Evolutionary conservation across 2,329 filamentous ascomycete genomes (phyloP).

Genomic region (Boeremia lycopersici): DNA sequence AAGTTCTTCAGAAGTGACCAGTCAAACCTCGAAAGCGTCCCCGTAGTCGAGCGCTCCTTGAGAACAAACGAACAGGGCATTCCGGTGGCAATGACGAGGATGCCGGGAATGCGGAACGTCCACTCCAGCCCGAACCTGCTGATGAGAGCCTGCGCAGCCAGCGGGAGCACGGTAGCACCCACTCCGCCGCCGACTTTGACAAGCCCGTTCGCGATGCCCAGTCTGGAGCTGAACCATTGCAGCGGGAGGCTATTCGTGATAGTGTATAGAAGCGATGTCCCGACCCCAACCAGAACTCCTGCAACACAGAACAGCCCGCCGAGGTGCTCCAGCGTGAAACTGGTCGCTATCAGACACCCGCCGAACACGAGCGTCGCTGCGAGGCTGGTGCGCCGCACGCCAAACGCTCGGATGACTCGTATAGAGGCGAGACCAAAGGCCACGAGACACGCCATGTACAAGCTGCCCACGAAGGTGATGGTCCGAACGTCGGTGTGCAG

Average conservation of each 20-base stretch:
- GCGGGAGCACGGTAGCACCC: slow-evolving; percentile 33
- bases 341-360: slow-evolving; percentile 54
- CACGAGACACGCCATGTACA: slow-evolving; percentile 58
- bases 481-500: slow-evolving; percentile 51
- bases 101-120: slow-evolving; percentile 39
- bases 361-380: slow-evolving; percentile 35
- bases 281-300: slow-evolving; percentile 57
- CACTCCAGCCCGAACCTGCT: slow-evolving; percentile 35
- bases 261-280: slow-evolving; percentile 27
- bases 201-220: slow-evolving; percentile 39
- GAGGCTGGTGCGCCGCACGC: slow-evolving; percentile 45
- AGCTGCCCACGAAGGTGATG: slow-evolving; percentile 64
- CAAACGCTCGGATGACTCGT: slow-evolving; percentile 58
- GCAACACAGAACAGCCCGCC: slow-evolving; percentile 56
- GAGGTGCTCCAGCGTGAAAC: slow-evolving; percentile 55
- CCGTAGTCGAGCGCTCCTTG: slow-evolving; percentile 29
- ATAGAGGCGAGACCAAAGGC: slow-evolving; percentile 60
- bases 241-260: slow-evolving; percentile 29
- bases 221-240: slow-evolving; percentile 38
- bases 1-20: slow-evolving; percentile 17
- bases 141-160: slow-evolving; percentile 35
- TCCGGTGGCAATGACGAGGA: slow-evolving; percentile 32
- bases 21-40: not conserved
- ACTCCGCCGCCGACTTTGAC: slow-evolving; percentile 40
- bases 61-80: slow-evolving; percentile 34